Percentiles rank a stretch among this genome's conserved stretches.
Conservation (phyloP, 2,329 filamentous ascomycete genomes). For the Fusarium sp. region DNA sequence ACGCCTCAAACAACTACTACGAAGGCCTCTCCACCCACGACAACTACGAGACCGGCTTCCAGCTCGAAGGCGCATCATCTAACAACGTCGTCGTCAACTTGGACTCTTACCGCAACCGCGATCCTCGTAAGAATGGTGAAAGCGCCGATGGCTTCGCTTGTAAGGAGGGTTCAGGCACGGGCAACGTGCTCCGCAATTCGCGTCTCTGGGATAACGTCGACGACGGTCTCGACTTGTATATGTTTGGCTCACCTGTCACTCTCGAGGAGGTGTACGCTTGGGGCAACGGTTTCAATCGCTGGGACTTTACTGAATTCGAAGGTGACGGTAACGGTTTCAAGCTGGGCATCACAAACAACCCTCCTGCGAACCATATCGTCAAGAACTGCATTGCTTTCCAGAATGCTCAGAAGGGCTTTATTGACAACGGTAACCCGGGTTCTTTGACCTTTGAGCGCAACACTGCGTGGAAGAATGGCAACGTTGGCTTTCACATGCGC, state of each 20-base stretch:
- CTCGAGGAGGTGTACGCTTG: constrained; percentile 58
- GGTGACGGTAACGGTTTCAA: constrained; percentile 63
- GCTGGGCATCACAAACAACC: constrained; percentile 53
- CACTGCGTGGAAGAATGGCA: constrained; percentile 60
- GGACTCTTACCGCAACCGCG: constrained; percentile 58
- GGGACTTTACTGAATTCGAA: constrained; percentile 56
- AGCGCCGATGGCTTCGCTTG: constrained; percentile 61
- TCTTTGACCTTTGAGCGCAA: constrained; percentile 54
- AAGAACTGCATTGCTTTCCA: constrained; percentile 58
- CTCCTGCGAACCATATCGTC: constrained; percentile 56
- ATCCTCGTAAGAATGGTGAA: constrained; percentile 63
- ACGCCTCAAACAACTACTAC: constrained; percentile 53
- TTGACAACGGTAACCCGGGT: constrained; percentile 58
- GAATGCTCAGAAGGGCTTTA: constrained; percentile 59
- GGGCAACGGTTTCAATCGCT: constrained; percentile 60
- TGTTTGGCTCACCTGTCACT: constrained; percentile 56
- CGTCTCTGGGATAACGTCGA: constrained; percentile 64
- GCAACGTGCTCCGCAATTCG: constrained; percentile 58
- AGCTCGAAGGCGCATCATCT: constrained; percentile 48
- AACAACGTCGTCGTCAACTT: constrained; percentile 57
- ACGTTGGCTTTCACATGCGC: constrained; percentile 40
- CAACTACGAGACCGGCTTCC: constrained; percentile 55
- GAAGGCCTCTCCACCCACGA: constrained; percentile 52
- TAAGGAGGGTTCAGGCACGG: constrained; percentile 59
- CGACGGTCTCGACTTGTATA: constrained; percentile 53